phyloP scores from a whole-genome alignment of 768 basidiomycete species.

The Tricholoma flavovirens region DNA sequence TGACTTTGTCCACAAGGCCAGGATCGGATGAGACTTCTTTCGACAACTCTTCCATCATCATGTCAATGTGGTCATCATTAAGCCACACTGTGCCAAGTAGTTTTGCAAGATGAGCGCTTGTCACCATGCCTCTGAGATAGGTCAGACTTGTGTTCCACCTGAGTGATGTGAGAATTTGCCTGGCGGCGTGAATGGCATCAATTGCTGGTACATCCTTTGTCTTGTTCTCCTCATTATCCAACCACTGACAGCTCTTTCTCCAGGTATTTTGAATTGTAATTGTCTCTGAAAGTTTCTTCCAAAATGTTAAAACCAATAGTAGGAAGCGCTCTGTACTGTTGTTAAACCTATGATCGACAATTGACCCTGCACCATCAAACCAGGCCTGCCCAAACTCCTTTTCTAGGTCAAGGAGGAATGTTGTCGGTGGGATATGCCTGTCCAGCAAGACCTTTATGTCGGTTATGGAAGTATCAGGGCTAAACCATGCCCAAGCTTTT shows the following conservation, averaged over 20 bases:
- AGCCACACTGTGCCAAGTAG: slow-evolving; percentile 8
- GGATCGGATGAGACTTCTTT: slow-evolving; percentile 4
- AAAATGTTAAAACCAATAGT: not conserved
- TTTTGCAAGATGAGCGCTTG: slow-evolving; percentile 2
- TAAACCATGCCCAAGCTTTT: no score
- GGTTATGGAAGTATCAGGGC: no score
- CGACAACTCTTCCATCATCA: slow-evolving; percentile 12
- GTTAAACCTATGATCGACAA: not conserved
- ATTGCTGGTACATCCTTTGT: not conserved
- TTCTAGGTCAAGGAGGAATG: no score
- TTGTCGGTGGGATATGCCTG: no score
- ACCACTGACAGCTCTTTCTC: slow-evolving; percentile 8
- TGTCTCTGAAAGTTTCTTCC: not conserved
- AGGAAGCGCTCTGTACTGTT: not conserved
- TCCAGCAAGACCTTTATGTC: no score
- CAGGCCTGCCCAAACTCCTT: no score
- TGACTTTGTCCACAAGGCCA: not conserved
- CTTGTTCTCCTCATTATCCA: slow-evolving; percentile 1
- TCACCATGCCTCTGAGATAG: not conserved
- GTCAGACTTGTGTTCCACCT: slow-evolving; percentile 5
- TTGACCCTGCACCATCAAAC: not conserved
- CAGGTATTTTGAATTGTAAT: slow-evolving; percentile 2
- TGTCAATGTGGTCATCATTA: slow-evolving; percentile 1
- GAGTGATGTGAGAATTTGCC: not conserved
- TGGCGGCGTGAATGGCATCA: not conserved